These are phyloP conservation scores for Penicillium sp. DNA, from an alignment of 2,329 filamentous ascomycete species.

Conservation along the genomic window DNA sequence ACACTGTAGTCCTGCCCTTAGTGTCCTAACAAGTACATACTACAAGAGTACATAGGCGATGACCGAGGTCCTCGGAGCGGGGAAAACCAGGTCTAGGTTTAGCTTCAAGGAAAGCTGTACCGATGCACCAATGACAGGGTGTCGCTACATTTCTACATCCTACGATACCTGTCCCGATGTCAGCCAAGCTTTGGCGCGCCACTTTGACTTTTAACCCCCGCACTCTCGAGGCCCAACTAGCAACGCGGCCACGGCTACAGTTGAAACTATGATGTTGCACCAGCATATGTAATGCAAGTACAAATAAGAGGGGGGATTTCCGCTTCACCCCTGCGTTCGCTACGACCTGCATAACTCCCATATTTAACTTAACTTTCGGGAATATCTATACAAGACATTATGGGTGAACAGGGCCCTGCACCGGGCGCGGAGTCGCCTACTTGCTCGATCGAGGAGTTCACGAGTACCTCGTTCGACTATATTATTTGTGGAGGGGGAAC, in stretches of 20 bases:
- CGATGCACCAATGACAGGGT: background rate
- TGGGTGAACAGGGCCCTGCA: conserved; percentile 5
- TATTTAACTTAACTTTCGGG: background rate
- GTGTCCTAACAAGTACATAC: background rate
- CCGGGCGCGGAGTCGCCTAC: conserved; percentile 13
- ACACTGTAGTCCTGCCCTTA: too few species aligned
- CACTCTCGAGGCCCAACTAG: background rate
- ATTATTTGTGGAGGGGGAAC: conserved; percentile 62
- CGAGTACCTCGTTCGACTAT: conserved; percentile 30
- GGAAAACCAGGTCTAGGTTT: background rate
- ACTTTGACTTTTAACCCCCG: background rate
- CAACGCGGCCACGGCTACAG: background rate
- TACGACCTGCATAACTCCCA: background rate
- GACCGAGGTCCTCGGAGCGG: background rate
- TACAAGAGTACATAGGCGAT: background rate
- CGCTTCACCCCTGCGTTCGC: background rate
- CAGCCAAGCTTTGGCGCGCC: background rate
- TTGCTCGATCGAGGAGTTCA: conserved; percentile 23
- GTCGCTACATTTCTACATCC: background rate
- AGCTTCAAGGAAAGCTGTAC: background rate
- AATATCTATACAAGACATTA: background rate
- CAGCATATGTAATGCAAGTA: background rate
- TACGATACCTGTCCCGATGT: background rate
- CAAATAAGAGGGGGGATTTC: background rate
- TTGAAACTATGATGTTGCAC: background rate